Evolutionary conservation across 202 grass and related monocot species (phyloP).

Genomic region (Sporobolus alterniflorus): DNA sequence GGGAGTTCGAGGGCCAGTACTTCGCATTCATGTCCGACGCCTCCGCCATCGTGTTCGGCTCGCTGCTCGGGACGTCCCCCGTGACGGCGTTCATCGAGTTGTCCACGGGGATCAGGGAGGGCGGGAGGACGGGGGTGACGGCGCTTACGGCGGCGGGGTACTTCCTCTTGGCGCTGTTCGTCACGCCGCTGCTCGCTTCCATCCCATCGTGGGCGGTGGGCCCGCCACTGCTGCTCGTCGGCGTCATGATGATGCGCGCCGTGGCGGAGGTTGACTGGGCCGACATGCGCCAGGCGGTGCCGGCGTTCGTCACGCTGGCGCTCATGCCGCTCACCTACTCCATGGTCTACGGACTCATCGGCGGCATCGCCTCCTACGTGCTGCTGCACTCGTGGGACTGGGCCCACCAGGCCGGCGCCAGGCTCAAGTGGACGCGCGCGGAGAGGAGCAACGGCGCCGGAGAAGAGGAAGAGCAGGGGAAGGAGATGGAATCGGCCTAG

Average conservation of each 20-base stretch:
- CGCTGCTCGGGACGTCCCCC: slow-evolving; percentile 85
- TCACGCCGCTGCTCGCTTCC: slow-evolving; percentile 89
- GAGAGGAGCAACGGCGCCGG: slow-evolving; percentile 10
- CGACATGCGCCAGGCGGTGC: slow-evolving; percentile 88
- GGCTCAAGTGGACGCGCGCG: slow-evolving; percentile 4
- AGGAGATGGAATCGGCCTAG: slow-evolving; percentile 43
- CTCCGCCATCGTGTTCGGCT: slow-evolving; percentile 77
- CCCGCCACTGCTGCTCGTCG: slow-evolving; percentile 88
- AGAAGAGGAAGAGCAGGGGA: slow-evolving; percentile 14
- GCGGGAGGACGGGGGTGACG: slow-evolving; percentile 79
- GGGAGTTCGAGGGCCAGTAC: slow-evolving; percentile 96
- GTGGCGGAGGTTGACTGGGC: slow-evolving; percentile 84
- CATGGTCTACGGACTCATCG: slow-evolving; percentile 95
- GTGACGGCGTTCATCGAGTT: slow-evolving; percentile 95
- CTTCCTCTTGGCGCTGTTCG: slow-evolving; percentile 72
- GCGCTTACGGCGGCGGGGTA: slow-evolving; percentile 69
- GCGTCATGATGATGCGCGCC: slow-evolving; percentile 93
- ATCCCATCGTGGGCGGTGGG: slow-evolving; percentile 92
- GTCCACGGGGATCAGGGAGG: slow-evolving; percentile 87
- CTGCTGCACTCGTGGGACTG: slow-evolving; percentile 77
- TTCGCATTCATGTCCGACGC: slow-evolving; percentile 99
- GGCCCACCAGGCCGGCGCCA: slow-evolving; percentile 18
- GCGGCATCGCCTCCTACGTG: slow-evolving; percentile 76
- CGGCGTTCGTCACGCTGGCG: slow-evolving; percentile 82
- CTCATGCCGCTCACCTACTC: slow-evolving; percentile 98